Evolutionary conservation across 495 filamentous ascomycete species (phyloP), one percentile per base, ranked within the genome.

Genomic region (Hypoxylon subgilvum): DNA sequence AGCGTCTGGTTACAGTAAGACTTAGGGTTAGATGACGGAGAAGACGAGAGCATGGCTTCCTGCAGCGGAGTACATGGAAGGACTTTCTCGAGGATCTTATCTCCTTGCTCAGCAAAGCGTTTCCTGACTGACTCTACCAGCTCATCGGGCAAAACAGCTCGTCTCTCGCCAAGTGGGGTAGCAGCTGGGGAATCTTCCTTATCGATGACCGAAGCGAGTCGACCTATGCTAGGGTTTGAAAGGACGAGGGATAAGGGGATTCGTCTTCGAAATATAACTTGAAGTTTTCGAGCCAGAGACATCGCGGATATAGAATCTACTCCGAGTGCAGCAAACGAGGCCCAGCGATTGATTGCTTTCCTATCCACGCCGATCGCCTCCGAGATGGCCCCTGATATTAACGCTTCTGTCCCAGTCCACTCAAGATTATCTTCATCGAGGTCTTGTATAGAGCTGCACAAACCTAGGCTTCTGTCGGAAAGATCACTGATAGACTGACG

Each of bases 241-340:
- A 95, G 74, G 14, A 94, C 81, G 8, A 76, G 61, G 0, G 86
- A 88, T 1, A 92, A 80, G 22, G 83, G 73, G 12, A 87, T 55
- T 27, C 77, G 70, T 23, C 49, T 66, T 32, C 71, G 74, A 2
- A 79, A 72, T 6, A 51, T 49, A 1, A 73, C 54, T 38, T 75
- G 69, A 1, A 90, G 68, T 30, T 67, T 65, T 16, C 74, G 84
- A 0, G 86, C 81, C 30, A 92, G 68, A 9, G 79, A 71, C 40
- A 95, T 92, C 0, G 88, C 89, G 21, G 85, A 87, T n/a, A 95
- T 84, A 0, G 90, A 93, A 68, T 95, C 90, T 16, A 95, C 69
- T 0, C 90, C 90, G 4, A 92, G 73, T 17, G 74, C 56, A 6
- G 63, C 53, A 6, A 81, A 72, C 5, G 78, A 72, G 10, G 72